phyloP scores from a whole-genome alignment of 2,329 filamentous ascomycete species.

The Penicillium frequentans region DNA sequence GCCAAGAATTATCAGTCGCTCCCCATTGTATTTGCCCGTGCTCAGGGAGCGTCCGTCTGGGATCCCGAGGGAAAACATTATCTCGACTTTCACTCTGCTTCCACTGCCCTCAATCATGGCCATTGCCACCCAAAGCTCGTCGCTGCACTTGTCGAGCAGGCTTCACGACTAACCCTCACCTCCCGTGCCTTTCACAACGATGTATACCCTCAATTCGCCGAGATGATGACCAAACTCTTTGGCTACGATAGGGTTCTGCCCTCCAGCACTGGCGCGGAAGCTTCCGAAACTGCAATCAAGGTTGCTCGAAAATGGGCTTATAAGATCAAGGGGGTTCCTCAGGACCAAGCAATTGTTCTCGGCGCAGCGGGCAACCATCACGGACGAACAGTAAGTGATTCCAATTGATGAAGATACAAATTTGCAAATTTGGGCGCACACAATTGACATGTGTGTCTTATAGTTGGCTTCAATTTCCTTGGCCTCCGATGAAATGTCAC shows the following conservation, averaged over 20 bases:
- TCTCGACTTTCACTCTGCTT: slow-evolving; percentile 95
- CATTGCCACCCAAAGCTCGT: slow-evolving; percentile 97
- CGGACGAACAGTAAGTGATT: slow-evolving; percentile 74
- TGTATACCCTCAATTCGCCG: slow-evolving; percentile 92
- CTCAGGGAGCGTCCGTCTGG: slow-evolving; percentile 86
- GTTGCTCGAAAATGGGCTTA: slow-evolving; percentile 97
- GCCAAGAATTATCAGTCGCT: slow-evolving; percentile 99
- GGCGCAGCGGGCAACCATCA: slow-evolving; percentile 92
- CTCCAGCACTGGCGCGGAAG: slow-evolving; percentile 97
- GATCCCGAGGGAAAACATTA: slow-evolving; percentile 97
- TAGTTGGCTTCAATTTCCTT: slow-evolving; percentile 96
- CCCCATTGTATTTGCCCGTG: slow-evolving; percentile 86
- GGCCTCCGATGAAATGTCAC: slow-evolving; percentile 91
- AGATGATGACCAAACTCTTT: slow-evolving; percentile 85
- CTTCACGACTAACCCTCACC: slow-evolving; percentile 83
- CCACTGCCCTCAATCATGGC: slow-evolving; percentile 96
- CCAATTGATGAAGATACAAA: not conserved
- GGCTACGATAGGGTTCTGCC: slow-evolving; percentile 97
- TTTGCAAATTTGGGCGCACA: not conserved
- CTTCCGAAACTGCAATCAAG: slow-evolving; percentile 94
- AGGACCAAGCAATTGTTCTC: slow-evolving; percentile 81
- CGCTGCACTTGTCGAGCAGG: slow-evolving; percentile 86
- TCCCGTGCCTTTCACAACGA: slow-evolving; percentile 97
- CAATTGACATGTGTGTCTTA: slow-evolving; percentile 4
- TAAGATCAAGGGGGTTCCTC: slow-evolving; percentile 86